Percentiles rank a stretch among this genome's conserved stretches.
These are phyloP conservation scores for Glycine latifolia DNA, from an alignment of 306 rosid genomes.

Conservation along the genomic window DNA sequence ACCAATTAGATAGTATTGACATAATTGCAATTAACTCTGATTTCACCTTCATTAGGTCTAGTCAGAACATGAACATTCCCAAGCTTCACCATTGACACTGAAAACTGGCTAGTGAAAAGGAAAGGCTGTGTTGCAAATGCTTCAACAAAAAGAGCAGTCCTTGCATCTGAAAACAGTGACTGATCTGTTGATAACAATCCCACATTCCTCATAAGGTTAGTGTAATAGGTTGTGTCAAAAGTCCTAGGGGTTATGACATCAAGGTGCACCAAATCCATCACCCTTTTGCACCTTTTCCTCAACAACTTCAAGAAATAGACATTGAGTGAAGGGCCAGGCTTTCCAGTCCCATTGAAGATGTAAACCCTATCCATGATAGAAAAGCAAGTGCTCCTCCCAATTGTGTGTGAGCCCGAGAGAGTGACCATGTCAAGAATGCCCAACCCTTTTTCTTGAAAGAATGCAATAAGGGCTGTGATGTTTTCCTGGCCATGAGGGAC, in stretches of 20 bases:
- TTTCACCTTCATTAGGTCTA: constrained; percentile 74
- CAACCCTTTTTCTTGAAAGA: constrained; percentile 62
- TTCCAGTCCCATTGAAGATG: constrained; percentile 60
- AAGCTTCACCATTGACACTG: constrained; percentile 83
- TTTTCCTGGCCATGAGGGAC: constrained; percentile 92
- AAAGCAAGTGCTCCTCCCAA: constrained; percentile 74
- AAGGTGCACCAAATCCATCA: constrained; percentile 59
- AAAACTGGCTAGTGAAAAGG: constrained; percentile 75
- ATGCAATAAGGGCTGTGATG: constrained; percentile 57
- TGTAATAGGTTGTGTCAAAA: constrained; percentile 71
- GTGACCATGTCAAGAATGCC: constrained; percentile 79
- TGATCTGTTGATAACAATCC: constrained; percentile 85
- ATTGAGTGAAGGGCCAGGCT: constrained; percentile 73
- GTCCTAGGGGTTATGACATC: constrained; percentile 76
- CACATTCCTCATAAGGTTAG: constrained; percentile 69
- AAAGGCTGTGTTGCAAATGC: constrained; percentile 71
- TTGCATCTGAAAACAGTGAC: constrained; percentile 62
- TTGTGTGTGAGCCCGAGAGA: constrained; percentile 92
- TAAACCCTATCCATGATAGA: constrained; percentile 64
- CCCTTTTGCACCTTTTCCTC: constrained; percentile 59
- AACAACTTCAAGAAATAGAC: constrained; percentile 58
- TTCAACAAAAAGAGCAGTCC: constrained; percentile 74
- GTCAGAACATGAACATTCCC: constrained; percentile 89
- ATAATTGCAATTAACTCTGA: constrained; percentile 75
- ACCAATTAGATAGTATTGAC: constrained; percentile 48